phyloP scores from a whole-genome alignment of 345 rosid genomes.

The Pugionium cornutum region DNA sequence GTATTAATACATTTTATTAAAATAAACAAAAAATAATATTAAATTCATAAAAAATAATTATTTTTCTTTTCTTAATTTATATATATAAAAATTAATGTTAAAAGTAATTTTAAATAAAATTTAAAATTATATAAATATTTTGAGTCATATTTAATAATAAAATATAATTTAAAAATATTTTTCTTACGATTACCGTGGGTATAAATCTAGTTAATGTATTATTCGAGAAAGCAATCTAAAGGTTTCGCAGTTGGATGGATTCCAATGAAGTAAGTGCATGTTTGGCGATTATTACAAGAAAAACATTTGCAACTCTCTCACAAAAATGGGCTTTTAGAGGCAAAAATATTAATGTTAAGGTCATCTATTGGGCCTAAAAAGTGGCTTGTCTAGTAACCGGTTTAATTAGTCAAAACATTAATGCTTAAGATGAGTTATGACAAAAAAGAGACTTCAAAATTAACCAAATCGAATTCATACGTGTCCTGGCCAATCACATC shows the following conservation, averaged over 20 bases:
- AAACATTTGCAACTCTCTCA: neutral
- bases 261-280: too few relatives aligned
- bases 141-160: too few relatives aligned
- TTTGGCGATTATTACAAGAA: neutral
- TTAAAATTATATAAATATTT: too few relatives aligned
- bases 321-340: conserved; percentile 1
- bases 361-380: neutral
- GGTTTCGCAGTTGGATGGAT: neutral
- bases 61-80: too few relatives aligned
- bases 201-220: neutral
- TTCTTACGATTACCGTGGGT: too few relatives aligned
- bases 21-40: too few relatives aligned
- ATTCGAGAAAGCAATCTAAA: neutral
- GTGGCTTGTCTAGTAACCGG: neutral
- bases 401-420: conserved; percentile 9
- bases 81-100: too few relatives aligned
- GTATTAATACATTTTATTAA: too few relatives aligned
- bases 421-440: neutral
- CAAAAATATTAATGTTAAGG: neutral
- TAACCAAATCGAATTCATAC: neutral
- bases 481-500: conserved; percentile 36
- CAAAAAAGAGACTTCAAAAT: neutral
- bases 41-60: too few relatives aligned
- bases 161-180: too few relatives aligned
- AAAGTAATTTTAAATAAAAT: too few relatives aligned